Base-by-base conservation (phyloP, 1,284 basidiomycete species). In the Apiotrichum laibachii region DNA sequence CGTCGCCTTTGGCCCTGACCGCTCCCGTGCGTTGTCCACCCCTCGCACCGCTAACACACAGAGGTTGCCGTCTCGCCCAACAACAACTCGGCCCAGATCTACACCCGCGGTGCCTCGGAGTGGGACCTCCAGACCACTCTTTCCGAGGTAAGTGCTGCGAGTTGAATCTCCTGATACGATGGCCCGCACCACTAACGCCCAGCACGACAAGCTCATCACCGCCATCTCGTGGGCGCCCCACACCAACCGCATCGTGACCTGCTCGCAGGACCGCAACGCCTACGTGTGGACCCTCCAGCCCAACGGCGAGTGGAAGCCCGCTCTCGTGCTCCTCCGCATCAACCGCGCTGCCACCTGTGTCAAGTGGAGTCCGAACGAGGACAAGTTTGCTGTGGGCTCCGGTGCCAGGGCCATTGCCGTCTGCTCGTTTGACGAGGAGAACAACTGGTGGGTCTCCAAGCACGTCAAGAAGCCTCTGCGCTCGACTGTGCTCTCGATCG, bases 391-490 rank as follows among this genome's bases (percentile, higher is more conserved):
- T 5, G 96, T 99, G 31, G 95, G 93, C 5, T 93, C 89, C 62
- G 96, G 96, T 64, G 94, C 96, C 49, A 90, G 93, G 44, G 89
- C 92, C 40, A 93, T 97, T 69, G 90, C 92, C 12, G 85, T 97
- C 51, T 97, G 93, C 76, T 93, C 90, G 18, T 97, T 95, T 73
- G 93, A 97, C 75, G 83, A 89, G 26, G 93, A 97, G 80, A 95
- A 92, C 80, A 91, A 99, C 77, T 99, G 96, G 96, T 99, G 96
- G 96, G 92, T 97, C 2, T 89, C 94, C 21, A 93, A 92, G 77
- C 89, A 92, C 70, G 82, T 99, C 78, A 99, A 99, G 86, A 97
- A 97, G 78, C 96, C 96, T 15, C 86, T 96, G 61, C 81, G 90
- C 64, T 91, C 89, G 15, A 99, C 96, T 0, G 94, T 99, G 9